phyloP scores from a whole-genome alignment of 768 basidiomycete species.

The Termitomyces sp. region DNA sequence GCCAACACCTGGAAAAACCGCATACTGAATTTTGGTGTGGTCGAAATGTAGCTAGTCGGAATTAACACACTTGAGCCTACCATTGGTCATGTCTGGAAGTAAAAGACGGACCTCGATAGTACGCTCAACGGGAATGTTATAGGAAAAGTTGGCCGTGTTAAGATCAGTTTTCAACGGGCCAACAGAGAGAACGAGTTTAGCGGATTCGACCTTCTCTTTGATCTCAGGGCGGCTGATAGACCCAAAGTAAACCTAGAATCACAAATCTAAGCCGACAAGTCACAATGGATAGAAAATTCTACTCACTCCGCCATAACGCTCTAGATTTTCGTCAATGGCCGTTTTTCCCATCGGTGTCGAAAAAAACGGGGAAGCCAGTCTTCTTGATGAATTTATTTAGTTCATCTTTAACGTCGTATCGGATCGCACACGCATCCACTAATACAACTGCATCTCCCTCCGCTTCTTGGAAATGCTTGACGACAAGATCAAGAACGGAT shows the following conservation, averaged over 20 bases:
- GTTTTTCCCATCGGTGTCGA: conserved; percentile 84
- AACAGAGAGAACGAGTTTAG: conserved; percentile 73
- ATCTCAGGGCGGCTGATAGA: conserved; percentile 62
- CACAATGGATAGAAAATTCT: background rate
- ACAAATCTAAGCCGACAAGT: background rate
- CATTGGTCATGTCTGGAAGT: background rate
- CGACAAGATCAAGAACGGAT: conserved; percentile 73
- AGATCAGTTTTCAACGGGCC: conserved; percentile 74
- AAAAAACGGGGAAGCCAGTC: conserved; percentile 72
- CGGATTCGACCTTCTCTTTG: conserved; percentile 68
- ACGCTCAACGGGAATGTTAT: conserved; percentile 54
- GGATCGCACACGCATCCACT: conserved; percentile 76
- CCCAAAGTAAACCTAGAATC: conserved; percentile 68
- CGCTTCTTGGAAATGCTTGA: conserved; percentile 58
- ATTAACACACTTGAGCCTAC: background rate
- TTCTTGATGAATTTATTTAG: conserved; percentile 58
- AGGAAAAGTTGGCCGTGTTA: conserved; percentile 87
- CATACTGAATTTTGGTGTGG: conserved; percentile 17
- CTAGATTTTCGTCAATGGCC: conserved; percentile 60
- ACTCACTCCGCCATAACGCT: conserved; percentile 78
- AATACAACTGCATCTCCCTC: conserved; percentile 70
- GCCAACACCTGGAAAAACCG: conserved; percentile 57
- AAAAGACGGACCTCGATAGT: conserved; percentile 57
- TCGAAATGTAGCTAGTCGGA: conserved; percentile 66
- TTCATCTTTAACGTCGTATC: conserved; percentile 65